Evolutionary conservation across 2,329 filamentous ascomycete species (phyloP).

Genomic region (Ploettnerulaceae sp.): DNA sequence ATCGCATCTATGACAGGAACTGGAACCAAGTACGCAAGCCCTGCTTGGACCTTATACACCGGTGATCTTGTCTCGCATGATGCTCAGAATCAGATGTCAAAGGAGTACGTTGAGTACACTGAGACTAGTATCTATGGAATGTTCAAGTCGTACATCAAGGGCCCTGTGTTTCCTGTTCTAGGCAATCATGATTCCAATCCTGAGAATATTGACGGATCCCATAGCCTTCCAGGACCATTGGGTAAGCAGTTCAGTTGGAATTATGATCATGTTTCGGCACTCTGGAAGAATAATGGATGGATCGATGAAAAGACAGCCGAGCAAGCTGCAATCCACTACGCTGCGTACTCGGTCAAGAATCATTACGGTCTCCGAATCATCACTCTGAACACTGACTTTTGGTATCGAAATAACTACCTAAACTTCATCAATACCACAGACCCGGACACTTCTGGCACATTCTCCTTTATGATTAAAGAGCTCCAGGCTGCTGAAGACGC

Average conservation of each 20-base stretch:
- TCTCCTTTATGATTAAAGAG: conserved; percentile 47
- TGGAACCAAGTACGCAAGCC: conserved; percentile 37
- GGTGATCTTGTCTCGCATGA: conserved; percentile 55
- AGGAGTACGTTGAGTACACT: conserved; percentile 48
- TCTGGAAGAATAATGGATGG: conserved; percentile 54
- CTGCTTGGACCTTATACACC: conserved; percentile 52
- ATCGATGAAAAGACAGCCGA: conserved; percentile 41
- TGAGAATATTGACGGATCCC: conserved; percentile 47
- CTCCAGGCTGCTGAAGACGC: conserved; percentile 48
- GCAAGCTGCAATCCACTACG: conserved; percentile 49
- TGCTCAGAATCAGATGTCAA: conserved; percentile 45
- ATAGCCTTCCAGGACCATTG: conserved; percentile 47
- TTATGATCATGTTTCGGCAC: conserved; percentile 48
- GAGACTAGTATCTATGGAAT: conserved; percentile 49
- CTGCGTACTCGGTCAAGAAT: conserved; percentile 50
- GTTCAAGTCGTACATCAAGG: conserved; percentile 51
- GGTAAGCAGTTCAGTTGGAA: conserved; percentile 55
- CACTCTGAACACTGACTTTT: conserved; percentile 49
- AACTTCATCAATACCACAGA: conserved; percentile 49
- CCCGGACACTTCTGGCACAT: conserved; percentile 45
- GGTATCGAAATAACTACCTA: conserved; percentile 41
- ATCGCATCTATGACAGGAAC: conserved; percentile 53
- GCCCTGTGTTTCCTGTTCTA: conserved; percentile 51
- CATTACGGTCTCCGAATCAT: conserved; percentile 49
- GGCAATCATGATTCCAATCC: conserved; percentile 55